Percentiles rank a stretch among this genome's conserved stretches.
Conservation (phyloP, 306 rosid species). For the Vicia sativa region DNA sequence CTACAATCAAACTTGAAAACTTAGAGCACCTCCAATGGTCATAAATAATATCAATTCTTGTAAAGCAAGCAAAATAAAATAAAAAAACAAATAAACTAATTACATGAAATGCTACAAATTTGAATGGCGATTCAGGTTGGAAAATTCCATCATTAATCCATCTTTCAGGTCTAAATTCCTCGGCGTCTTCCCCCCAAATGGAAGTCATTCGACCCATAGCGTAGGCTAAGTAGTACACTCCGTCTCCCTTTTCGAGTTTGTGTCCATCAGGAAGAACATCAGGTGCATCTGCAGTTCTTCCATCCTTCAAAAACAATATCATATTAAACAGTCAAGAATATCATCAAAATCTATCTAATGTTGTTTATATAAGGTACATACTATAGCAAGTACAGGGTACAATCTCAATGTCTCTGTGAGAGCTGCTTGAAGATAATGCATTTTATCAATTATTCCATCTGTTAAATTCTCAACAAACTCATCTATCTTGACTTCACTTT, state of each 20-base stretch:
- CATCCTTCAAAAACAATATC: constrained; percentile 47
- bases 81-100: constrained; percentile 36
- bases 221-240: constrained; percentile 62
- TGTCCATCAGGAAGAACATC: constrained; percentile 79
- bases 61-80: not conserved
- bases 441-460: constrained; percentile 58
- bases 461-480: constrained; percentile 52
- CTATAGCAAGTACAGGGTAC: constrained; percentile 71
- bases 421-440: constrained; percentile 89
- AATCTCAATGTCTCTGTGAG: constrained; percentile 81
- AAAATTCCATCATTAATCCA: constrained; percentile 66
- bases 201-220: constrained; percentile 77
- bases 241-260: constrained; percentile 66
- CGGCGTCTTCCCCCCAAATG: constrained; percentile 76
- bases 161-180: constrained; percentile 69
- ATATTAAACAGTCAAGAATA: constrained; percentile 3
- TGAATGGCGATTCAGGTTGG: constrained; percentile 73
- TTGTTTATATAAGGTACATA: constrained; percentile 39
- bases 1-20: constrained; percentile 40
- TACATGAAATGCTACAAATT: constrained; percentile 75
- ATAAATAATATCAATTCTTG: not conserved
- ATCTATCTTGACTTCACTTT: constrained; percentile 42
- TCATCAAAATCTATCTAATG: constrained; percentile 1
- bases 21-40: not conserved
- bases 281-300: constrained; percentile 54